phyloP scores from a whole-genome alignment of 164 flowering plant genomes.

The Taxillus chinensis region DNA sequence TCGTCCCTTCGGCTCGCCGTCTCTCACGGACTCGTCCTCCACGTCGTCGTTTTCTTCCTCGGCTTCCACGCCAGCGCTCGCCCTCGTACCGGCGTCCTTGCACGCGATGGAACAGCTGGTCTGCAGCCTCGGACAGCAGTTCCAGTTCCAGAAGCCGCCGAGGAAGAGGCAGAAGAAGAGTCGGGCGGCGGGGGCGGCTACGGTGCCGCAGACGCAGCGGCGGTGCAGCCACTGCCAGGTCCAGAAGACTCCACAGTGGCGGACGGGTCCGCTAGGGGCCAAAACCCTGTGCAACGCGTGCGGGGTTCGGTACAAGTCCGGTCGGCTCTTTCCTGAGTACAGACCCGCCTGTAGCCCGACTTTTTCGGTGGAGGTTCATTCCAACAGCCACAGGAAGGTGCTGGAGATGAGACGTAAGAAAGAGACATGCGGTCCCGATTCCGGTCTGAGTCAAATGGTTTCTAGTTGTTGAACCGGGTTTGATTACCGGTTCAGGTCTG shows the following conservation, averaged over 20 bases:
- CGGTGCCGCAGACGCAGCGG: constrained; percentile 16
- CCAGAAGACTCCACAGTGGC: constrained; percentile 89
- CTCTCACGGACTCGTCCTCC: constrained; percentile 23
- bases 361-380: constrained; percentile 54
- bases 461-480: constrained; percentile 22
- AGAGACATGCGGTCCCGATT: constrained; percentile 20
- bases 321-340: constrained; percentile 80
- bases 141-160: constrained; percentile 16
- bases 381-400: constrained; percentile 78
- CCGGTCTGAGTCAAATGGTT: constrained; percentile 19
- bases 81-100: constrained; percentile 7
- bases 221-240: constrained; percentile 76
- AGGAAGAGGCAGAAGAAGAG: constrained; percentile 33
- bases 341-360: constrained; percentile 89
- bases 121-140: constrained; percentile 2
- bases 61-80: constrained; percentile 13
- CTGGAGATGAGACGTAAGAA: constrained; percentile 66
- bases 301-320: constrained; percentile 87
- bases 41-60: constrained; percentile 26
- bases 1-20: constrained; percentile 4
- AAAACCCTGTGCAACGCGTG: constrained; percentile 91
- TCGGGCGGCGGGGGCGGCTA: constrained; percentile 9
- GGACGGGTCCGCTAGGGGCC: constrained; percentile 80
- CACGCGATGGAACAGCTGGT: constrained; percentile 12
- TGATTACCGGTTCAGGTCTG: neutral